Evolutionary conservation across 176 grass and related monocot genomes (phyloP).

Genomic region (Puccinellia tenuiflora): DNA sequence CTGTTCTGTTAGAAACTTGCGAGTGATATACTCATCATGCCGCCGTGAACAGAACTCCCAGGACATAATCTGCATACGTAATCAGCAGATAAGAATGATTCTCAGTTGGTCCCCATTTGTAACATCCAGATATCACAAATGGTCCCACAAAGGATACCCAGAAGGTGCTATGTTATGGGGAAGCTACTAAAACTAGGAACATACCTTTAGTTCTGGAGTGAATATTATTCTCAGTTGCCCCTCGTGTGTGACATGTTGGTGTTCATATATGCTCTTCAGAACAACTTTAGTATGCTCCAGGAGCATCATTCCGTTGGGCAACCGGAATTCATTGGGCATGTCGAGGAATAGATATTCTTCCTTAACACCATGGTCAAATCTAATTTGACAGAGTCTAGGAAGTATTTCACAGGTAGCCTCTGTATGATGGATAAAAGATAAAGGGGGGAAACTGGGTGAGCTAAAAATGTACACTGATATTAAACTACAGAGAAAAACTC

Average conservation of each 20-base stretch:
- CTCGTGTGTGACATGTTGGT: slow-evolving; percentile 81
- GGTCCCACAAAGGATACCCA: neutral
- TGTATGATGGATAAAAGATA: slow-evolving; percentile 21
- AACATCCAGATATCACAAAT: slow-evolving; percentile 38
- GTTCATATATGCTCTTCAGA: slow-evolving; percentile 91
- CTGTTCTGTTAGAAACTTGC: slow-evolving; percentile 81
- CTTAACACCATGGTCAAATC: slow-evolving; percentile 88
- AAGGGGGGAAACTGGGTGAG: neutral
- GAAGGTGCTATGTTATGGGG: neutral
- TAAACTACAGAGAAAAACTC: neutral
- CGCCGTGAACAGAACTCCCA: slow-evolving; percentile 93
- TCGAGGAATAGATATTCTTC: slow-evolving; percentile 86
- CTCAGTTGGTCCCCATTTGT: slow-evolving; percentile 36
- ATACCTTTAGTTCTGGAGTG: slow-evolving; percentile 92
- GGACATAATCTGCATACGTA: slow-evolving; percentile 64
- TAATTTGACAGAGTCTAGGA: slow-evolving; percentile 95
- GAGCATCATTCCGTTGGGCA: slow-evolving; percentile 71
- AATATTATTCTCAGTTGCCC: slow-evolving; percentile 90
- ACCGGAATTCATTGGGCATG: slow-evolving; percentile 73
- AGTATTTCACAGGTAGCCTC: slow-evolving; percentile 91
- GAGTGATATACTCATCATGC: slow-evolving; percentile 84
- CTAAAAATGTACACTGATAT: slow-evolving; percentile 2
- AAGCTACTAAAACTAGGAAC: slow-evolving; percentile 16
- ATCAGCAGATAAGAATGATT: slow-evolving; percentile 31
- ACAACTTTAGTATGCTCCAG: slow-evolving; percentile 88